Evolutionary conservation across 257 asterid species (phyloP).

Genomic region (Capsicum baccatum): DNA sequence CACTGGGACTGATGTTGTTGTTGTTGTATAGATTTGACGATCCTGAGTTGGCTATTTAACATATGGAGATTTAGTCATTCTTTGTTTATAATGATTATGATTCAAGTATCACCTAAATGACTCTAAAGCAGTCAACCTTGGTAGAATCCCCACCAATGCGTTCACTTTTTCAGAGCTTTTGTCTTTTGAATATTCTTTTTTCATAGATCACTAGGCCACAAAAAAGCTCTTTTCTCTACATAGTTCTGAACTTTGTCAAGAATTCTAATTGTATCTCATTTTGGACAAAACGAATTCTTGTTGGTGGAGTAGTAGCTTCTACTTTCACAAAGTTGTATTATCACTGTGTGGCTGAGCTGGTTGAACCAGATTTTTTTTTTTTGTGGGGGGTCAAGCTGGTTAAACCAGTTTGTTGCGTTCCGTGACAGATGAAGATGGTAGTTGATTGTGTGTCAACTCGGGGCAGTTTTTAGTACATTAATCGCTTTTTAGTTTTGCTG

Average conservation of each 20-base stretch:
- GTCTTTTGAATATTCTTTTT: neutral
- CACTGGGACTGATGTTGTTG: too few species aligned
- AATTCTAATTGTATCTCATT: neutral
- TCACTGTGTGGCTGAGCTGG: neutral
- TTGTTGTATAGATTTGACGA: neutral
- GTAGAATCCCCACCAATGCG: neutral
- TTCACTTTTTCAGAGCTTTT: neutral
- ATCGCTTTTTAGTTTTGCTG: neutral
- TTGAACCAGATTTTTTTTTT: neutral
- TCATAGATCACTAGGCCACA: neutral
- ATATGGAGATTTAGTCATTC: neutral
- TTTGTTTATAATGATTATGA: neutral
- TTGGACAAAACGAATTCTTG: neutral
- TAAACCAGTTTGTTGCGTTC: neutral
- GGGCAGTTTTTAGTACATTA: neutral
- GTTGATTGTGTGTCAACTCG: neutral
- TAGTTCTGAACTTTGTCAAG: conserved; percentile 20
- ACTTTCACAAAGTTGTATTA: conserved; percentile 3
- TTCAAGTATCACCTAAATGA: neutral
- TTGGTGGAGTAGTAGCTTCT: neutral
- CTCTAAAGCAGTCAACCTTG: conserved; percentile 9
- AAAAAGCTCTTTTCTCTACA: neutral
- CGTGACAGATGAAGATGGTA: conserved; percentile 7
- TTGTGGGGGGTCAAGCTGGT: neutral
- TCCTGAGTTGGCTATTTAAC: neutral